Evolutionary conservation across 2,329 filamentous ascomycete genomes (phyloP), one percentile per base, ranked within the genome.

Genomic region (Leptographium galeiforme): DNA sequence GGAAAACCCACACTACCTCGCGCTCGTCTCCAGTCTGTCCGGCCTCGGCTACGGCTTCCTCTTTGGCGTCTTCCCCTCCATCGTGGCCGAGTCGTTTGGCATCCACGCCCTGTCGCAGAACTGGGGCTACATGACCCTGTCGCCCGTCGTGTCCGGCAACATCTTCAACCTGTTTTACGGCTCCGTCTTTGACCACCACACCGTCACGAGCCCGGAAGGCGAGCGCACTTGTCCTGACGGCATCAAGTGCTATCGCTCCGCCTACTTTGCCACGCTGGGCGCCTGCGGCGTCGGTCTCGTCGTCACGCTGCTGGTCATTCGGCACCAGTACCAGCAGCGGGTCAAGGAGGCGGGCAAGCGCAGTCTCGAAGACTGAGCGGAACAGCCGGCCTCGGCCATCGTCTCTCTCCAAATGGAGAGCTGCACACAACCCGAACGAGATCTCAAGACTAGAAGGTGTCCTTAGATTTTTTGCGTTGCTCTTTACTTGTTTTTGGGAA

Each of bases 81-180:
- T 97, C 18, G 79, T 87, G 11, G 89, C 90, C 8, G 90, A 97
- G 65, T 84, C 85, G 0, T 98, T 98, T 65, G 93, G 93, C 8
- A 85, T 96, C 32, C 78, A 84, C 56, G 91, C 90, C 1, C 74
- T 98, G 48, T 89, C 85, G 53, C 88, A 95, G 64, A 98, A 97
- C 63, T 98, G 93, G 91, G 93, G 93, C 14, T 85, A 86, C 61
- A 94, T 98, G 82, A 96, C 89, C 0, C 73, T 96, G 48, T 85
- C 88, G 3, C 90, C 91, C 0, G 88, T 95, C 3, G 68, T 95
- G 33, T 89, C 84, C 10, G 90, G 89, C 50, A 95, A 97, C 61
- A 67, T 95, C 25, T 97, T 95, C 75, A 98, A 97, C 64, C 70
- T 96, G 1, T 81, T 93, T 55, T 98, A 97, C 65, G 93, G 93